A percentile compares a stretch with the other conserved stretches of the same genome.
Evolutionary conservation across 2,329 filamentous ascomycete species (phyloP).

Genomic region (Cylindrodendrum hubeiense): DNA sequence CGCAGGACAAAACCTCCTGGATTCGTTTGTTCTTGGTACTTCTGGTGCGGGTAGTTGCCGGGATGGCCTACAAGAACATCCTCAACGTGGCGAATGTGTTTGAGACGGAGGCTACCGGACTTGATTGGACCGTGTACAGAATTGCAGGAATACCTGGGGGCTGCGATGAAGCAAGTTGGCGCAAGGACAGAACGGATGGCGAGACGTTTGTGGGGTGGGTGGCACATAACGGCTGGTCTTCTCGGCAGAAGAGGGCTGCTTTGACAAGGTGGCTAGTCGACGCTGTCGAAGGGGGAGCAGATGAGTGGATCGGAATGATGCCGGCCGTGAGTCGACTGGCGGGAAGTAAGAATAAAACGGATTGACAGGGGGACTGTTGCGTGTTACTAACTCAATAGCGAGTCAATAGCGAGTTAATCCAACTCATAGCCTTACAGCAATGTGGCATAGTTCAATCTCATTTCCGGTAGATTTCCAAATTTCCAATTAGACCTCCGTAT

Average conservation of each 20-base stretch:
- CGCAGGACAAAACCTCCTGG: slow-evolving; percentile 2
- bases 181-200: background rate
- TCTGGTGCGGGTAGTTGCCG: background rate
- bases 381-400: too few species aligned
- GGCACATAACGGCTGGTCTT: slow-evolving; percentile 8
- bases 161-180: background rate
- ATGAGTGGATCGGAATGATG: slow-evolving; percentile 13
- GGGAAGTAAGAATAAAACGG: slow-evolving; percentile 2
- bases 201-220: slow-evolving; percentile 5
- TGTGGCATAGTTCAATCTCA: background rate
- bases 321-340: slow-evolving; percentile 9
- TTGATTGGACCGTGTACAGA: slow-evolving; percentile 12
- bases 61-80: slow-evolving; percentile 4
- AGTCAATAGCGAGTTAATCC: too few species aligned
- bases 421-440: background rate
- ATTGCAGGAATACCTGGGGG: background rate
- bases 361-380: background rate
- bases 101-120: background rate
- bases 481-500: background rate
- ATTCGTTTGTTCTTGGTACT: slow-evolving; percentile 4
- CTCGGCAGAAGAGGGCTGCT: slow-evolving; percentile 6
- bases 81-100: slow-evolving; percentile 9
- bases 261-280: slow-evolving; percentile 18
- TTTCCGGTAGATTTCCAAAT: background rate
- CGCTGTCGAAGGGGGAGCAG: slow-evolving; percentile 5